Percentiles rank a stretch among this genome's conserved stretches.
These are phyloP conservation scores for Anacardium occidentale DNA, from an alignment of 345 rosid species.

Conservation along the genomic window DNA sequence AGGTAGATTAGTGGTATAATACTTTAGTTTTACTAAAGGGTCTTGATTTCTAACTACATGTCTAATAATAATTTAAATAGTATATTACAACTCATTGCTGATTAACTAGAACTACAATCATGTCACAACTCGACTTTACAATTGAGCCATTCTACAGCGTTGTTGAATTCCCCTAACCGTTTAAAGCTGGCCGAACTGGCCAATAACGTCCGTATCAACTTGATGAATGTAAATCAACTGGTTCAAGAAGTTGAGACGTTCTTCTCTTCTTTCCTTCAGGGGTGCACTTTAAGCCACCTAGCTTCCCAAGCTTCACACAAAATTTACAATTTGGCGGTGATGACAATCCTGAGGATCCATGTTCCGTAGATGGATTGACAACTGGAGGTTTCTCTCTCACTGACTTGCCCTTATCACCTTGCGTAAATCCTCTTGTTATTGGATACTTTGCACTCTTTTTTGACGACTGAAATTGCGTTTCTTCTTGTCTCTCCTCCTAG, in stretches of 20 bases:
- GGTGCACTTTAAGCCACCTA: constrained; percentile 46
- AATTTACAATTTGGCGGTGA: constrained; percentile 40
- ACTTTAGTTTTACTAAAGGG: neutral
- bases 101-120: constrained; percentile 7
- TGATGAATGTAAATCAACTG: constrained; percentile 39
- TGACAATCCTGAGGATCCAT: constrained; percentile 28
- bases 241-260: constrained; percentile 42
- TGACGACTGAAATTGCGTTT: constrained; percentile 29
- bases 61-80: constrained; percentile 8
- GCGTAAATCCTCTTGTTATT: constrained; percentile 14
- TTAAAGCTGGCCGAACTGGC: constrained; percentile 5
- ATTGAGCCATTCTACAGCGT: constrained; percentile 14
- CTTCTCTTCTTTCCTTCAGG: constrained; percentile 78
- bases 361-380: constrained; percentile 21
- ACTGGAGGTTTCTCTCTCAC: constrained; percentile 20
- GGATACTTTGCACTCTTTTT: constrained; percentile 69
- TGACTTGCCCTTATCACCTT: constrained; percentile 17
- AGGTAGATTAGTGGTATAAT: neutral
- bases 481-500: constrained; percentile 26
- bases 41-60: neutral
- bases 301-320: constrained; percentile 45
- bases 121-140: neutral
- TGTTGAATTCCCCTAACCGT: constrained; percentile 14
- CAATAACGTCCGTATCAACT: constrained; percentile 12
- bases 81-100: constrained; percentile 5